These are phyloP conservation scores for Leccinum barrowsii DNA, from an alignment of 768 basidiomycete species.

Conservation along the genomic window DNA sequence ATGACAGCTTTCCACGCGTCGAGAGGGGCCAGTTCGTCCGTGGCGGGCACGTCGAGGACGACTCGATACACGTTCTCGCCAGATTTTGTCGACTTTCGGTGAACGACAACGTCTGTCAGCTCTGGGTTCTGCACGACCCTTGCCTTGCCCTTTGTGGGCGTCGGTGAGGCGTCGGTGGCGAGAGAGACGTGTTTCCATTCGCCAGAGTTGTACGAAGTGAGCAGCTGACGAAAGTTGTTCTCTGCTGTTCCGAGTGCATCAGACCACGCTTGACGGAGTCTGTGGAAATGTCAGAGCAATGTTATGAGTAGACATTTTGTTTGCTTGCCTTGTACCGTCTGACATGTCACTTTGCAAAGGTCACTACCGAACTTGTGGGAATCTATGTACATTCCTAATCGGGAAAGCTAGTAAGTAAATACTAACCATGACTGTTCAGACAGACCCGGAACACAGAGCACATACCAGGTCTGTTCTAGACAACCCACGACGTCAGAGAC, in stretches of 20 bases:
- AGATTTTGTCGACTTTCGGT: conserved; percentile 62
- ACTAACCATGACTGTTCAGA: background rate
- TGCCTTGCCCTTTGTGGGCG: conserved; percentile 60
- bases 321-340: conserved; percentile 58
- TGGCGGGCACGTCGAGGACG: conserved; percentile 69
- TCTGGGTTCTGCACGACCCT: conserved; percentile 53
- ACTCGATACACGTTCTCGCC: conserved; percentile 82
- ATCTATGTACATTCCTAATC: background rate
- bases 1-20: conserved; percentile 82
- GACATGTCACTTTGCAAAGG: conserved; percentile 34
- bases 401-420: background rate
- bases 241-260: conserved; percentile 72
- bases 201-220: conserved; percentile 62
- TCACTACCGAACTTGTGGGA: background rate
- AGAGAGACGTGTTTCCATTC: conserved; percentile 80
- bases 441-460: background rate
- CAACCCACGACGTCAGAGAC: background rate
- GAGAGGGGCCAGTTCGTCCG: conserved; percentile 54
- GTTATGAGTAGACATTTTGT: background rate
- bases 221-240: conserved; percentile 69
- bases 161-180: conserved; percentile 35
- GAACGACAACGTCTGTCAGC: conserved; percentile 69
- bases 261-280: conserved; percentile 82
- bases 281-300: conserved; percentile 23
- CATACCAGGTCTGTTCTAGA: background rate